Evolutionary conservation across 2,329 filamentous ascomycete genomes (phyloP), one percentile per base, ranked within the genome.

Genomic region (Aspergillus oerlinghausenensis): DNA sequence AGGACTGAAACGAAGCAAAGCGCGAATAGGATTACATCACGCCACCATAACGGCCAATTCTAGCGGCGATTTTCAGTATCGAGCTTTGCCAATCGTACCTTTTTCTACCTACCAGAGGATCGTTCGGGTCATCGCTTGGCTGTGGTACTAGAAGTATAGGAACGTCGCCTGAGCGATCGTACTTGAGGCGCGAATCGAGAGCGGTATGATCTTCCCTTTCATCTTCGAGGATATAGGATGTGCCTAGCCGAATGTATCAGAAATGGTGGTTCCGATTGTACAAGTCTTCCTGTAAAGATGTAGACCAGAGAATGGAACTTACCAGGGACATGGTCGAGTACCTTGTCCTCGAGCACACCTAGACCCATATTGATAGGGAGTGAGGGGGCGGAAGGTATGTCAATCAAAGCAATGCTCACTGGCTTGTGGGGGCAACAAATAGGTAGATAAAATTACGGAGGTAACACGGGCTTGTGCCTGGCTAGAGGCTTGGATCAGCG

Each of bases 91-190:
- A 10, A 42, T 56, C 47, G 60, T 54, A 35, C 4, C 14, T 47
- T 14, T 10, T 32, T 32, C 14, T 17, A 51, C 68, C 54, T 80
- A 87, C 84, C 63, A 96, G 79, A 29, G 91, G 92, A 73, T 97
- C 92, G 71, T 95, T 93, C 3, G 90, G 90, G 71, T 96, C 90
- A 73, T 96, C 88, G 60, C 88, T 92, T 2, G 93, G 93, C 69
- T 97, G 93, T 4, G 93, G 93, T 4, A 95, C 88, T 32, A 97
- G 84, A 64, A 97, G 89, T 65, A 93, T 88, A 51, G 86, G 84
- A 19, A 81, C 73, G 19, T 80, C 78, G 35, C 89, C 88, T 60
- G 80, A 87, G 52, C 73, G 81, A 73, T 92, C 89, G 72, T 86
- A 89, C 73, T 94, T 95, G 64, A 94, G 74, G 58, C 78, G 77